Evolutionary conservation across 208 protist species (phyloP), one percentile per base, ranked within the genome.

Genomic region (Tritrichomonas foetus): DNA sequence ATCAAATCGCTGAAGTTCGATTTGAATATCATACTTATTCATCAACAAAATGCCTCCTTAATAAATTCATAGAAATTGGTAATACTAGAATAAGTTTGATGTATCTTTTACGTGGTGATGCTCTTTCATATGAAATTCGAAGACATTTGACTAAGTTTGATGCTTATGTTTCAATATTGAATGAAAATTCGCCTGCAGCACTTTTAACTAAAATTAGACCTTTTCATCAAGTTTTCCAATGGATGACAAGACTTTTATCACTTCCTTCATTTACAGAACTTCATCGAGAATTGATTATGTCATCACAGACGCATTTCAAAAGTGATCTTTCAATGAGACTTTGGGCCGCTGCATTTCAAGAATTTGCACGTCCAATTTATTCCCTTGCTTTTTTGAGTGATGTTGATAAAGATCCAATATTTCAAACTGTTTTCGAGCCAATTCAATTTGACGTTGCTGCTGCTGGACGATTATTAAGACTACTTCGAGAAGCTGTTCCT

Each of bases 41-140:
- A 57, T 89, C 78, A 33, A 53, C 78, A 36, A 57, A 33, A 20
- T 16, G 44, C 11, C 39, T 89, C 8, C 39, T 89, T 27, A 20
- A n/a, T 1, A 89, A 89, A 89, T 89, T 89, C 22, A 53, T 44
- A 39, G 25, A 89, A 89, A 89, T 89, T 57, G 78, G 78, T 33
- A 44, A 89, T 53, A 89, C 41, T 14, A 0, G 78, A 39, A 53
- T 89, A 14, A 44, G 57, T n/a, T n/a, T 89, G 11, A 27, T 57
- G 25, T 33, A 57, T 39, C 25, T 33, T 61, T 33, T 89, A 27
- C 44, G 47, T n/a, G 20, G 44, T 57, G 78, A 89, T 50, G 53
- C 78, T 1, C 25, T 89, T 57, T 89, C 78, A 11, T 89, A 89
- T 57, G 78, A 89, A 89, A 89, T 89, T 39, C 3, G 47, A 39